Percentiles rank a stretch among this genome's conserved stretches.
Evolutionary conservation across 495 filamentous ascomycete genomes (phyloP).

Genomic region (Sporormia fimetaria): DNA sequence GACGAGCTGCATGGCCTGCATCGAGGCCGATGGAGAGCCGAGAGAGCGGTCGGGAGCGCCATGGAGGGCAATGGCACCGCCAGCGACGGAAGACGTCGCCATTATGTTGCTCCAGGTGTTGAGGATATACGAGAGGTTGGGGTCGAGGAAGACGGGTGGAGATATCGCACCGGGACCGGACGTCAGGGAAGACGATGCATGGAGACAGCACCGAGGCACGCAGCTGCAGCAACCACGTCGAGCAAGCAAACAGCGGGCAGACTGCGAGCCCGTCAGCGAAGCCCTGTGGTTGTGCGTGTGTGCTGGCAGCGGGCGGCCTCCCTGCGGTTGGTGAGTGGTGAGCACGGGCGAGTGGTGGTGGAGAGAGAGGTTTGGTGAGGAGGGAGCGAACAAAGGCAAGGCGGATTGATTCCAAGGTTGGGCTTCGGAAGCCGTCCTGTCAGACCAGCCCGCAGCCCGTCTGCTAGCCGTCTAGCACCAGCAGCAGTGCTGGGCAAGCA

Average conservation of each 20-base stretch:
- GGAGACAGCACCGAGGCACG: slow-evolving; percentile 23
- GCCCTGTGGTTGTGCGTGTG: slow-evolving; percentile 3
- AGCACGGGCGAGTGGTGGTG: slow-evolving; percentile 13
- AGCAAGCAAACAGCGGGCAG: slow-evolving; percentile 6
- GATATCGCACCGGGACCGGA: slow-evolving; percentile 11
- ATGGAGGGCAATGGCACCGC: slow-evolving; percentile 21
- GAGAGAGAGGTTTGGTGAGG: slow-evolving; percentile 20
- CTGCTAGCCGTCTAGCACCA: too few species aligned
- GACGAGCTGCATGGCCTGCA: slow-evolving; percentile 29
- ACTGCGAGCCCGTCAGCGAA: slow-evolving; percentile 1
- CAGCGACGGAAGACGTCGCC: slow-evolving; percentile 11
- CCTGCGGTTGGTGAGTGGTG: too few species aligned
- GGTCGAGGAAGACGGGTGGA: slow-evolving; percentile 6
- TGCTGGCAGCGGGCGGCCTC: slow-evolving; percentile 21
- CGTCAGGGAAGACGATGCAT: slow-evolving; percentile 24
- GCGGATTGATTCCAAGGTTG: too few species aligned
- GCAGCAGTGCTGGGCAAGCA: too few species aligned
- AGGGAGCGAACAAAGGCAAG: slow-evolving; percentile 7
- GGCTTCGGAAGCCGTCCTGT: too few species aligned
- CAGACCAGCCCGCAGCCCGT: too few species aligned
- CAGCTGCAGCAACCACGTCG: slow-evolving; percentile 8
- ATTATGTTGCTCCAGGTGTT: slow-evolving; percentile 8
- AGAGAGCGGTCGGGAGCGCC: slow-evolving; percentile 25
- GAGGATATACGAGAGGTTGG: slow-evolving; percentile 1
- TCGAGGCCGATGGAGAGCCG: slow-evolving; percentile 16